A percentile compares a stretch with the other conserved stretches of the same genome.
phyloP scores from a whole-genome alignment of 192 early-diverging fungal genomes.

The Entomortierella chlamydospora region DNA sequence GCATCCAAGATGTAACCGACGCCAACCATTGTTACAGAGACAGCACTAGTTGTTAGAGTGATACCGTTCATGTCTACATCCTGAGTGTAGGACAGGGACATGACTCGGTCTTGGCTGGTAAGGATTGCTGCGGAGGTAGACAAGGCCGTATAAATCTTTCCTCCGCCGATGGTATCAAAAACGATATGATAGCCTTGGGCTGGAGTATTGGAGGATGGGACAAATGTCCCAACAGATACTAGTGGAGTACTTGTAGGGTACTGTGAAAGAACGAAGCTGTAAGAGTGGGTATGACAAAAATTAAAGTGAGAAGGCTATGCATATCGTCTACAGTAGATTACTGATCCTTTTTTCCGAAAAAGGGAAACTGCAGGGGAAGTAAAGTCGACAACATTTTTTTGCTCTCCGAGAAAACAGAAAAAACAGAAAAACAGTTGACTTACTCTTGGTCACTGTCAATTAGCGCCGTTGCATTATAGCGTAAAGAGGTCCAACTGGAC shows the following conservation, averaged over 20 bases:
- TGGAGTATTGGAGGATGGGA: conserved; percentile 24
- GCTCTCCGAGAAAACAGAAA: conserved; percentile 3
- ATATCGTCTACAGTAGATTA: too few species aligned
- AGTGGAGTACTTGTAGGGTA: conserved; percentile 25
- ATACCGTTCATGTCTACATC: conserved; percentile 36
- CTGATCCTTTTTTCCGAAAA: too few species aligned
- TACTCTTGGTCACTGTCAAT: conserved; percentile 21
- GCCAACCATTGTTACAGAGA: conserved; percentile 29
- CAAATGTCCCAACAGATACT: conserved; percentile 27
- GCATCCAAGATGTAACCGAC: conserved; percentile 39
- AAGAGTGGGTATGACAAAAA: too few species aligned
- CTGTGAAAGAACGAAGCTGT: conserved; percentile 18
- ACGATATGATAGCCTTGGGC: conserved; percentile 39
- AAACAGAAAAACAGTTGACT: conserved; percentile 12
- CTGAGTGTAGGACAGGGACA: conserved; percentile 15
- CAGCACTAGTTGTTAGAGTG: conserved; percentile 23
- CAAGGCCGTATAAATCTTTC: conserved; percentile 7
- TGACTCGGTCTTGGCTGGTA: conserved; percentile 11
- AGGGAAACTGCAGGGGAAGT: too few species aligned
- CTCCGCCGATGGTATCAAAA: conserved; percentile 24
- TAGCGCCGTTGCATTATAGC: conserved; percentile 22
- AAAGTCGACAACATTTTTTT: too few species aligned
- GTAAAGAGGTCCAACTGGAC: conserved; percentile 28
- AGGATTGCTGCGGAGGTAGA: not conserved
- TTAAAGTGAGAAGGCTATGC: too few species aligned